Evolutionary conservation across 2,329 filamentous ascomycete genomes (phyloP), one percentile per base, ranked within the genome.

Genomic region (Botrytis galanthina): DNA sequence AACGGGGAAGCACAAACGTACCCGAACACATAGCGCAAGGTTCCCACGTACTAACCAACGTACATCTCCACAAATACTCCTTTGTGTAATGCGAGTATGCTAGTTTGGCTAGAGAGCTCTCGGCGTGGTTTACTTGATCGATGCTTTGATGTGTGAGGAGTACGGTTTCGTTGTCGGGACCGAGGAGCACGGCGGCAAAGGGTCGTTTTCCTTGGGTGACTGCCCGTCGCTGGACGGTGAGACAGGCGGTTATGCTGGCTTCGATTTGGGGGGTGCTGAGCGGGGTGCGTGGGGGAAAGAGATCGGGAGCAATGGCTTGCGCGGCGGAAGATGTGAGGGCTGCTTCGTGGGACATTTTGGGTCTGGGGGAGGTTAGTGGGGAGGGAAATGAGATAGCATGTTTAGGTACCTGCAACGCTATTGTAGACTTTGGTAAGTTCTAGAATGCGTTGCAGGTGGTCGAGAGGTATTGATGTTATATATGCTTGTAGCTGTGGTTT

Each of bases 1-100:
- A 51, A 26, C 2, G 48, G 20, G 29, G 39, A 73, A 78, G 80
- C 9, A 78, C 79, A 32, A 76, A 77, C 71, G 10, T 75, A 79
- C 78, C 74, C 67, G 81, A 81, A 76, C 86, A 88, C 86, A 88
- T 87, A 32, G 85, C 85, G 74, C 86, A 88, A 2, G 86, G 86
- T 78, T 88, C 86, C 86, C 86, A 87, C 18, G 86, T 87, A 35
- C 83, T 85, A 64, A 87, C 84, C 57, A 87, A 78, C 0, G 86
- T 87, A 76, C 85, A 87, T 54, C 77, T 78, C 80, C 84, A 85
- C 3, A 88, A 82, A 76, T 84, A 88, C 22, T 82, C 81, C 74
- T 85, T 84, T 4, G 83, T 80, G 76, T 84, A 87, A 76, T 87
- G 86, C 9, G 80, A 78, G 26, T 86, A 84, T 1, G 86, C 85